A percentile compares a stretch with the other conserved stretches of the same genome.
Conservation (phyloP, 2,329 filamentous ascomycete genomes). For the Atkinsonella texensis region DNA sequence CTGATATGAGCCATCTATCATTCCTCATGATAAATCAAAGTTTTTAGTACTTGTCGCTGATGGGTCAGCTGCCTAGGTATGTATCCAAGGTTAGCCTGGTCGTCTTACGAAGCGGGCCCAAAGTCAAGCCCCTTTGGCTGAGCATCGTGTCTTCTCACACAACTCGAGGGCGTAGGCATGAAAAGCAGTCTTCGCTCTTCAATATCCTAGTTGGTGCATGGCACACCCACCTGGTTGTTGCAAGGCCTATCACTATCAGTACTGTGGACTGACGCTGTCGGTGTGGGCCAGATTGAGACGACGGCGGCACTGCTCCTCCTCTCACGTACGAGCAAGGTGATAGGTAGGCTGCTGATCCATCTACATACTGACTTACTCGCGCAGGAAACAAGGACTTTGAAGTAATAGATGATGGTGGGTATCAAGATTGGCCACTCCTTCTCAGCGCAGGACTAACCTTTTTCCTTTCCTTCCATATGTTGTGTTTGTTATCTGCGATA, state of each 20-base stretch:
- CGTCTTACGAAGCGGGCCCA: constrained; percentile 4
- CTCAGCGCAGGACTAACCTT: not conserved
- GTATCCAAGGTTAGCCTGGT: constrained; percentile 4
- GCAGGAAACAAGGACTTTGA: not conserved
- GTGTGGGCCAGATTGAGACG: not conserved
- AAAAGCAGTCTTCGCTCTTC: not conserved
- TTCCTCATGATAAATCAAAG: constrained; percentile 4
- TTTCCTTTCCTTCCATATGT: not conserved
- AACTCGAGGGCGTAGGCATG: constrained; percentile 1
- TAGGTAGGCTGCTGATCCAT: not conserved
- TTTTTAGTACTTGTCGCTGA: constrained; percentile 3
- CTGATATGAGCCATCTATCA: not conserved
- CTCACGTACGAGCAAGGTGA: not conserved
- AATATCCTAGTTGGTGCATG: not conserved
- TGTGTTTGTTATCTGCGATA: not conserved
- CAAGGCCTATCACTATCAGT: not conserved
- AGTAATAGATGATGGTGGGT: not conserved
- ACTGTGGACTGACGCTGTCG: not conserved
- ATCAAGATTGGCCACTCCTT: not conserved
- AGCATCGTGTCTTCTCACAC: constrained; percentile 3
- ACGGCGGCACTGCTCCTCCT: not conserved
- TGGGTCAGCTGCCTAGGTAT: not conserved
- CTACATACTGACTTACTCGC: constrained; percentile 1
- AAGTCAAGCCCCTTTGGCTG: constrained; percentile 3
- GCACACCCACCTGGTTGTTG: not conserved